Conservation (phyloP, 768 basidiomycete genomes). For the Pisolithus albus region DNA sequence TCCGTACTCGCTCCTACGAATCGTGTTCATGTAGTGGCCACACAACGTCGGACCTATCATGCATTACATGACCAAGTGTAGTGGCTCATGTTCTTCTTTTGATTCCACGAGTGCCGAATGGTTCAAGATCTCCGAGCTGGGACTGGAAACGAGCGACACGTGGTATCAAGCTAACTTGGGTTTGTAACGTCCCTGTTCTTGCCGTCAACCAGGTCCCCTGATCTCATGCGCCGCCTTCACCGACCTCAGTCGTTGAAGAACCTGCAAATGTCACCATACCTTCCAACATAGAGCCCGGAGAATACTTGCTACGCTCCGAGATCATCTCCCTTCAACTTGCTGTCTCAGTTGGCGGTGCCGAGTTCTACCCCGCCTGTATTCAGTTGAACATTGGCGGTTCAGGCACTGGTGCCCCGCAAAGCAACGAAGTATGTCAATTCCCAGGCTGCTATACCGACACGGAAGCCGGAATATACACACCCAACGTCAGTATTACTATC, state of each 20-base stretch:
- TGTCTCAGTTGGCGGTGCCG: constrained; percentile 46
- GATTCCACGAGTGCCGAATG: constrained; percentile 53
- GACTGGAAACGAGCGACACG: constrained; percentile 26
- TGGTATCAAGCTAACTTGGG: constrained; percentile 50
- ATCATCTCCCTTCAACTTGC: constrained; percentile 72
- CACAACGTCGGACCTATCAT: constrained; percentile 63
- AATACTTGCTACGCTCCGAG: constrained; percentile 73
- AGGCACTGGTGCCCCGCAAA: constrained; percentile 13
- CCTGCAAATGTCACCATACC: constrained; percentile 42
- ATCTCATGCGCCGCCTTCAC: not conserved
- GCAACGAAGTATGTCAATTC: constrained; percentile 42
- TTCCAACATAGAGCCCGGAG: constrained; percentile 49
- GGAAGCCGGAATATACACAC: constrained; percentile 63
- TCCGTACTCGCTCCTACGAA: not conserved
- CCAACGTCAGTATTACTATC: constrained; percentile 26
- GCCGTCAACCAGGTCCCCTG: not conserved
- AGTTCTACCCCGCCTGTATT: constrained; percentile 27
- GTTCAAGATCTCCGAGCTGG: constrained; percentile 65
- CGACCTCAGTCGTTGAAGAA: constrained; percentile 28
- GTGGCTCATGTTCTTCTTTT: constrained; percentile 50
- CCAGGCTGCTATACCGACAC: constrained; percentile 66
- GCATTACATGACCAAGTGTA: constrained; percentile 66
- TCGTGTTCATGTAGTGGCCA: constrained; percentile 32
- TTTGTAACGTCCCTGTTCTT: constrained; percentile 25
- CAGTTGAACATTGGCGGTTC: constrained; percentile 26